Evolutionary conservation across 441 rosid species (phyloP).

Genomic region (Euphorbia celastroides): DNA sequence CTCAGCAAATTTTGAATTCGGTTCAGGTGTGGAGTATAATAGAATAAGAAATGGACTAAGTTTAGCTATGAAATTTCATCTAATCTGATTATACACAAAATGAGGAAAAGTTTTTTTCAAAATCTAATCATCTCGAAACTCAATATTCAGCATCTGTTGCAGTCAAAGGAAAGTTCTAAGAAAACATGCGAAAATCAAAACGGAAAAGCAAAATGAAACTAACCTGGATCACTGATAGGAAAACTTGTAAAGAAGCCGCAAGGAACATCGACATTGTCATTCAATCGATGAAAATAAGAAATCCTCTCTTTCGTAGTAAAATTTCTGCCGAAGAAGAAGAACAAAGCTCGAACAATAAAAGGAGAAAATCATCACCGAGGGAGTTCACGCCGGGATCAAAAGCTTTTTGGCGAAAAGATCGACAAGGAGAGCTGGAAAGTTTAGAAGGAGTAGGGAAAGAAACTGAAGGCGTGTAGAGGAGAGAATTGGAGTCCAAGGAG

Average conservation of each 20-base stretch:
- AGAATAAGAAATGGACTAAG: no score
- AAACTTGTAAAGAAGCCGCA: constrained; percentile 74
- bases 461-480: constrained; percentile 17
- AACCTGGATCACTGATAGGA: constrained; percentile 59
- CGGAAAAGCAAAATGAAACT: constrained; percentile 16
- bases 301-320: constrained; percentile 44
- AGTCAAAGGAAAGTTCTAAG: no score
- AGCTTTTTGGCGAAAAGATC: constrained; percentile 41
- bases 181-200: no score
- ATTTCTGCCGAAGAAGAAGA: constrained; percentile 87
- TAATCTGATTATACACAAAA: no score
- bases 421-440: constrained; percentile 30
- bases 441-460: constrained; percentile 16
- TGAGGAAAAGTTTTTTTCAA: no score
- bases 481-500: constrained; percentile 22
- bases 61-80: no score
- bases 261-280: constrained; percentile 45
- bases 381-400: constrained; percentile 43
- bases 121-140: no score
- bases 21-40: no score
- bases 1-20: no score
- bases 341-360: no score
- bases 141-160: no score
- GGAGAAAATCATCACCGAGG: constrained; percentile 56
- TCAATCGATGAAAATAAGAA: constrained; percentile 47